These are phyloP conservation scores for Microthyrium microscopicum DNA, from an alignment of 2,329 filamentous ascomycete species.

Conservation along the genomic window DNA sequence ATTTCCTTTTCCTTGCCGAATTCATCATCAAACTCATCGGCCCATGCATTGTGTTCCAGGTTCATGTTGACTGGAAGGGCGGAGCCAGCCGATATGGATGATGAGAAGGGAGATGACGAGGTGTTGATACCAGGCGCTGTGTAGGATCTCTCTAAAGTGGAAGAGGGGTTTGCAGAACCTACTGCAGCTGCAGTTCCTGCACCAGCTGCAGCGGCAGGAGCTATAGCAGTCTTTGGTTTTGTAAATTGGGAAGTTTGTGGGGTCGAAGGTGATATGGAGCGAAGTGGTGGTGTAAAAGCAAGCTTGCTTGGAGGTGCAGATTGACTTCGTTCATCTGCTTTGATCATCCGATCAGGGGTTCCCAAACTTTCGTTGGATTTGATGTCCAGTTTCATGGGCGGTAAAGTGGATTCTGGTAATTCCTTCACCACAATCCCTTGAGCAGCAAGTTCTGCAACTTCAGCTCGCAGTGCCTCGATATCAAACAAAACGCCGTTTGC, in stretches of 20 bases:
- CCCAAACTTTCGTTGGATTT: slow-evolving; percentile 3
- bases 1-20: slow-evolving; percentile 30
- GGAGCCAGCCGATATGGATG: slow-evolving; percentile 9
- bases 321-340: too few species aligned
- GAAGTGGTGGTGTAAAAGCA: too few species aligned
- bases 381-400: slow-evolving; percentile 9
- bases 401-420: slow-evolving; percentile 27
- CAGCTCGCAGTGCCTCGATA: slow-evolving; percentile 68
- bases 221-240: too few species aligned
- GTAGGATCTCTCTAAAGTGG: slow-evolving; percentile 7
- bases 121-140: slow-evolving; percentile 11
- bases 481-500: slow-evolving; percentile 62
- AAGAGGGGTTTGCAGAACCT: not conserved
- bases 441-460: slow-evolving; percentile 55
- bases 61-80: slow-evolving; percentile 9
- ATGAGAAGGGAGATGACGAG: slow-evolving; percentile 15
- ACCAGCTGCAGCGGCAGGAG: too few species aligned
- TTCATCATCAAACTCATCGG: slow-evolving; percentile 28
- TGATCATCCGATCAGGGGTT: too few species aligned
- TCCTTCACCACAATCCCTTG: slow-evolving; percentile 59
- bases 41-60: slow-evolving; percentile 28
- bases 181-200: not conserved
- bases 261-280: too few species aligned
- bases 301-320: too few species aligned
- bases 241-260: too few species aligned